Evolutionary conservation across 495 filamentous ascomycete genomes (phyloP).

Genomic region (Lentithecium fluviatile): DNA sequence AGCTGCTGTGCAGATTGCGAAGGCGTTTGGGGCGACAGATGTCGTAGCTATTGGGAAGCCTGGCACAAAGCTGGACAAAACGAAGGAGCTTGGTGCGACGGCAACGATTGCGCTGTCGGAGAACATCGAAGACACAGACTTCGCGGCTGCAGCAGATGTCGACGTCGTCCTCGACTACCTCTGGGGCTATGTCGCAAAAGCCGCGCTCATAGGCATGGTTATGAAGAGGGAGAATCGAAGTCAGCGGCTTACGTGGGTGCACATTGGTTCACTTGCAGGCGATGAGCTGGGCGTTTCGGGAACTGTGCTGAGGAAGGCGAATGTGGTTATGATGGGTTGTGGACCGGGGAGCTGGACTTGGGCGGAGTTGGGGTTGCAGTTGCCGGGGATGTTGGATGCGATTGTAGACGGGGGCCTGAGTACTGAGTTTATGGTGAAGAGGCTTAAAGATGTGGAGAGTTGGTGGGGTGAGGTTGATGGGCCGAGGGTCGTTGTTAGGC

Average conservation of each 20-base stretch:
- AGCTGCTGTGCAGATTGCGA: slow-evolving; percentile 43
- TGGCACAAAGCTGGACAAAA: slow-evolving; percentile 34
- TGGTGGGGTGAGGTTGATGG: slow-evolving; percentile 28
- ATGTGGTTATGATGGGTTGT: slow-evolving; percentile 35
- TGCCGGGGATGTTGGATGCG: slow-evolving; percentile 31
- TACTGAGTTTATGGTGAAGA: slow-evolving; percentile 18
- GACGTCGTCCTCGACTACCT: slow-evolving; percentile 41
- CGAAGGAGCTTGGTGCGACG: slow-evolving; percentile 47
- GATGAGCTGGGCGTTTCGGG: slow-evolving; percentile 25
- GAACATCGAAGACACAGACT: slow-evolving; percentile 46
- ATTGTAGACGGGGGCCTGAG: slow-evolving; percentile 27
- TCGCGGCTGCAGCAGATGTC: slow-evolving; percentile 35
- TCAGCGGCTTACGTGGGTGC: slow-evolving; percentile 33
- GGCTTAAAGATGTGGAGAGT: slow-evolving; percentile 36
- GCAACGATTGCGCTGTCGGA: slow-evolving; percentile 42
- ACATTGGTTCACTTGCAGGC: slow-evolving; percentile 32
- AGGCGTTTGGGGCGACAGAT: slow-evolving; percentile 45
- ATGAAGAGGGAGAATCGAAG: slow-evolving; percentile 4
- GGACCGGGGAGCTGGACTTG: slow-evolving; percentile 37
- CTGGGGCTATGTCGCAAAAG: slow-evolving; percentile 28
- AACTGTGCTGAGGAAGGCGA: slow-evolving; percentile 31
- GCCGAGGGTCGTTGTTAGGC: slow-evolving; percentile 9
- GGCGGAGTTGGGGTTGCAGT: slow-evolving; percentile 26
- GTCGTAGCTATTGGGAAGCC: slow-evolving; percentile 46
- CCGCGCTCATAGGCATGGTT: slow-evolving; percentile 25